Evolutionary conservation across 1,284 basidiomycete genomes (phyloP), one percentile per base, ranked within the genome.

Genomic region (Boletus mariae): DNA sequence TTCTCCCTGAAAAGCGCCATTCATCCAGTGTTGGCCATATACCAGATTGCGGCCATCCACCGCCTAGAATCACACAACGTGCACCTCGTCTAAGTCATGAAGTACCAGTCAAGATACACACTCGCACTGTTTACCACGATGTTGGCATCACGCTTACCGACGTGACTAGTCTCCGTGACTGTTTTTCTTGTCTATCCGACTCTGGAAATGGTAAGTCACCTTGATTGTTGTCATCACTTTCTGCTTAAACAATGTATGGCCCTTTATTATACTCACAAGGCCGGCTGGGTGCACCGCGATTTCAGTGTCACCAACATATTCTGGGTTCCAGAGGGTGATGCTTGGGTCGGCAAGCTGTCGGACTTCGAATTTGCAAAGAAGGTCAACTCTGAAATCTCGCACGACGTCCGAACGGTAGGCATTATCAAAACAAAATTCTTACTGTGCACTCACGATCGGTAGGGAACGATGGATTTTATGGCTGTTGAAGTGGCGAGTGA

Each of bases 291-390:
- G n/a, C 37, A 41, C 23, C 40, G 23, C 23, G 23, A 41, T 26
- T 41, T 41, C 40, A 25, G 40, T 15, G 9, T 11, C 37, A 38
- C 5, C 15, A 38, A 38, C 17, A 8, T 38, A 17, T 4, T 38
- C 1, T 38, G 37, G 37, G 23, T 41, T 15, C 12, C 17, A 28
- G 28, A 28, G 28, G 5, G 28, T 23, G 23, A 17, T 4, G 20
- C 23, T 8, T 7, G 23, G 23, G 12, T 40, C 9, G 49, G 56
- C 28, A 57, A 57, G 17, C 23, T 62, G 2, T 29, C n/a, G 4
- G 59, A 62, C 41, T 35, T 61, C 1, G 52, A 61, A 20, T 62
- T 45, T 32, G 58, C 52, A 8, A 60, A 55, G 23, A 47, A 13
- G 0, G 5, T 49, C 6, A 2, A 34, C 17, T 43, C 45, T 0